phyloP scores from a whole-genome alignment of 176 grass and related monocot species.

The Alloteropsis semialata region DNA sequence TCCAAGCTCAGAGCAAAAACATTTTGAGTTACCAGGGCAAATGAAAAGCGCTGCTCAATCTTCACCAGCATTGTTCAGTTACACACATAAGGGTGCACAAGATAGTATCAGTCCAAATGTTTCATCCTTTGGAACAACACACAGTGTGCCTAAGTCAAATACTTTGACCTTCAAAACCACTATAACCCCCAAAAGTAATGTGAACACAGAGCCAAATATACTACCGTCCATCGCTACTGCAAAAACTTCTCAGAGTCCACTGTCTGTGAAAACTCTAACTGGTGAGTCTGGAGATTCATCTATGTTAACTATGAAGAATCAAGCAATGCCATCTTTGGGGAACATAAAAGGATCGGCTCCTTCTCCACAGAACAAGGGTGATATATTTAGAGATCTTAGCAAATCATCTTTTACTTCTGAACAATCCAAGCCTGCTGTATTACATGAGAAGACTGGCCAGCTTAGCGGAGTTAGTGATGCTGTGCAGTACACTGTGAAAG shows the following conservation, averaged over 20 bases:
- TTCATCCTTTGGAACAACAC: slow-evolving; percentile 37
- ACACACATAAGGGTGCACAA: slow-evolving; percentile 33
- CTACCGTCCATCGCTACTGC: slow-evolving; percentile 8
- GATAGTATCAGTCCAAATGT: slow-evolving; percentile 39
- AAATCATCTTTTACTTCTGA: slow-evolving; percentile 39
- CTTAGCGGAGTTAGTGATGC: slow-evolving; percentile 8
- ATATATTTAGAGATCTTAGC: slow-evolving; percentile 32
- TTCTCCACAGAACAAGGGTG: slow-evolving; percentile 39
- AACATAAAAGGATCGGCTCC: slow-evolving; percentile 21
- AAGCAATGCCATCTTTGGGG: slow-evolving; percentile 24
- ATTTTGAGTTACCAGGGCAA: slow-evolving; percentile 43
- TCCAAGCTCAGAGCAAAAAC: slow-evolving; percentile 46
- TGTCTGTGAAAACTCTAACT: slow-evolving; percentile 30
- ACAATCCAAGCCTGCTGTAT: slow-evolving; percentile 25
- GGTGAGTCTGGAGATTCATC: slow-evolving; percentile 24
- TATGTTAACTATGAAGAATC: slow-evolving; percentile 44
- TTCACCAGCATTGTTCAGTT: slow-evolving; percentile 34
- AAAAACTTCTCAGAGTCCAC: slow-evolving; percentile 26
- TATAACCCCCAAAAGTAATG: slow-evolving; percentile 39
- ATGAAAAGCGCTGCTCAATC: slow-evolving; percentile 42
- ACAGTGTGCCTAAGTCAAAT: slow-evolving; percentile 33
- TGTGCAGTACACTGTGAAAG: slow-evolving; percentile 30
- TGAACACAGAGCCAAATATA: slow-evolving; percentile 31
- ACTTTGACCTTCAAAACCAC: slow-evolving; percentile 48
- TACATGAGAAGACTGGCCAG: slow-evolving; percentile 35